These are phyloP conservation scores for Monilinia aucupariae DNA, from an alignment of 2,329 filamentous ascomycete genomes.

Conservation along the genomic window DNA sequence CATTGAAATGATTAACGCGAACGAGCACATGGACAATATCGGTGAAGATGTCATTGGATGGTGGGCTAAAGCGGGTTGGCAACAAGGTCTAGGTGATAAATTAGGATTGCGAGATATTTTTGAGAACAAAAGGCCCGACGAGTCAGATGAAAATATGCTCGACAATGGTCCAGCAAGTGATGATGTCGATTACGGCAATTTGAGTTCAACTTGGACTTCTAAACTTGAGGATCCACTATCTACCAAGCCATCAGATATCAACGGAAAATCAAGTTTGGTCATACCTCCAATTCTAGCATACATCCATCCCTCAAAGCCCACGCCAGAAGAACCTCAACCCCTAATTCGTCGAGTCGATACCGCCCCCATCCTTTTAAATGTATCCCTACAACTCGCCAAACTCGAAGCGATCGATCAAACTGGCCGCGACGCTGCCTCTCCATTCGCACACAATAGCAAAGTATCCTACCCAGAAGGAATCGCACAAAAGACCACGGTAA, in stretches of 20 bases:
- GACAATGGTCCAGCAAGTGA: conserved; percentile 30
- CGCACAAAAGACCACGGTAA: conserved; percentile 70
- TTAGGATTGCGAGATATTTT: conserved; percentile 66
- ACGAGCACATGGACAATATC: conserved; percentile 79
- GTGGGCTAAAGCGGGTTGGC: conserved; percentile 95
- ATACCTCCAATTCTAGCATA: conserved; percentile 78
- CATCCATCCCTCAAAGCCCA: conserved; percentile 55
- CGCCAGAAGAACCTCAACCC: conserved; percentile 43
- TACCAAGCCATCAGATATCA: not conserved
- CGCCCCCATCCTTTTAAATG: conserved; percentile 69
- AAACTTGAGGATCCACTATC: conserved; percentile 17
- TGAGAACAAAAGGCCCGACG: conserved; percentile 40
- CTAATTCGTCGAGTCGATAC: conserved; percentile 87
- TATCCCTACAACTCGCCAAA: conserved; percentile 83
- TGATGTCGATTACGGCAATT: conserved; percentile 29
- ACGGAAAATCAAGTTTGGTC: conserved; percentile 35
- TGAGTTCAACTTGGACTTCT: conserved; percentile 35
- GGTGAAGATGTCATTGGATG: conserved; percentile 88
- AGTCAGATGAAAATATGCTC: conserved; percentile 35
- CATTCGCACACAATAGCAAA: conserved; percentile 73
- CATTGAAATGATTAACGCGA: conserved; percentile 72
- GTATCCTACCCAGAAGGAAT: conserved; percentile 79
- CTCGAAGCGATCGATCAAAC: conserved; percentile 65
- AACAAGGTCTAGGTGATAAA: conserved; percentile 72
- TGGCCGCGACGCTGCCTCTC: conserved; percentile 53